These are phyloP conservation scores for Theobroma cacao DNA, from an alignment of 345 rosid genomes.

Conservation along the genomic window DNA sequence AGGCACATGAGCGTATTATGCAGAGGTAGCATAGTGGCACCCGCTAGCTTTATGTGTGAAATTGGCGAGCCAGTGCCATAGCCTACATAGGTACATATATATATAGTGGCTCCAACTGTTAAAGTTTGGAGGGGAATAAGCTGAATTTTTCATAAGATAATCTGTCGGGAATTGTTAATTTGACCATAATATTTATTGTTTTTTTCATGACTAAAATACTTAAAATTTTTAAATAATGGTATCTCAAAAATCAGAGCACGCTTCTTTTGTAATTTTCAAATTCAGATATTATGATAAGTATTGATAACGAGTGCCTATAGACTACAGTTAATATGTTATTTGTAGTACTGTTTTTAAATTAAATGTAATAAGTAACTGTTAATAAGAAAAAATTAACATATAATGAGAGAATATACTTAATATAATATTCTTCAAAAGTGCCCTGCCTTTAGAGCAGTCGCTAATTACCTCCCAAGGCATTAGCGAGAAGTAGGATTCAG, in stretches of 20 bases:
- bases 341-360: too few relatives aligned
- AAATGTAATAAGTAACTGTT: too few relatives aligned
- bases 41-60: conserved; percentile 15
- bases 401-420: too few relatives aligned
- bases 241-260: background rate
- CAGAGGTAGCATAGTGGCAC: conserved; percentile 13
- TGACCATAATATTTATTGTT: conserved; percentile 2
- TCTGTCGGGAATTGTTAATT: background rate
- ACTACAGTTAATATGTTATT: too few relatives aligned
- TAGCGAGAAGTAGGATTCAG: background rate
- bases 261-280: too few relatives aligned
- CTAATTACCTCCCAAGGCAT: background rate
- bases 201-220: background rate
- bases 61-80: conserved; percentile 2
- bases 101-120: background rate
- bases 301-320: too few relatives aligned
- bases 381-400: too few relatives aligned
- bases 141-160: background rate
- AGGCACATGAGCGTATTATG: background rate
- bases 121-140: background rate
- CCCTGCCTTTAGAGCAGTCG: too few relatives aligned
- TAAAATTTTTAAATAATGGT: background rate
- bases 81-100: background rate
- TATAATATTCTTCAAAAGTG: too few relatives aligned
- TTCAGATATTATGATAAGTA: background rate